Base-by-base conservation (phyloP, 441 rosid genomes). In the Isatis lusitanica region DNA sequence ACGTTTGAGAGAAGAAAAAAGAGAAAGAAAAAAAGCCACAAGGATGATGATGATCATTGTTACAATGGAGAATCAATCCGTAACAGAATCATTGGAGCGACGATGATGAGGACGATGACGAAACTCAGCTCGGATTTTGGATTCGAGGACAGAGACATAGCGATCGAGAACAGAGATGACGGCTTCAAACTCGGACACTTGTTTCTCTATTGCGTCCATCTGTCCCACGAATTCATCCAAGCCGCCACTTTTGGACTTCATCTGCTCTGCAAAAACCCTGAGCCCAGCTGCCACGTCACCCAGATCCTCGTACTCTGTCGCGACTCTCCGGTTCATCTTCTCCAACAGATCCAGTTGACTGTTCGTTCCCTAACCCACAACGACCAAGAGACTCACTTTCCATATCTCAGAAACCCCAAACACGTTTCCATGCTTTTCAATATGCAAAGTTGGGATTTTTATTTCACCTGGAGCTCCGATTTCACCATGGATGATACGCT, bases 241-340 rank as follows among this genome's bases (percentile, higher is more conserved):
- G 71, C 81, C 78, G 9, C 87, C 85, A 7, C 86, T 85, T 63
- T 92, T 92, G 0, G 84, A 61, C 75, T 88, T 89, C 83, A 94
- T 76, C 77, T 88, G 94, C 84, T 90, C 91, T 63, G 89, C 93
- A 48, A 83, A 92, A 6, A 89, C 85, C 51, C 94, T 86, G 7
- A 90, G 74, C 61, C 97, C 97, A 0, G 96, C 79, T 13, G 93
- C 91, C 68, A 94, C 91, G 63, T 89, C 97, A 6, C 93, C 97
- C 9, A 90, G 75, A 36, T 85, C 91, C 6, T 81, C 68, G 77
- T 87, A 94, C 79, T 92, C 97, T 48, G 89, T 79, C 0, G 86
- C 82, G 31, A 94, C 91, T 77, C 84, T 90, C 63, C 65, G 31
- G 67, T 94, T 92, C 98, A 92, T 90, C 85, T 90, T 90, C 90